These are phyloP conservation scores for Pythium aristosporum DNA, from an alignment of 352 stramenopile species.

Conservation along the genomic window DNA sequence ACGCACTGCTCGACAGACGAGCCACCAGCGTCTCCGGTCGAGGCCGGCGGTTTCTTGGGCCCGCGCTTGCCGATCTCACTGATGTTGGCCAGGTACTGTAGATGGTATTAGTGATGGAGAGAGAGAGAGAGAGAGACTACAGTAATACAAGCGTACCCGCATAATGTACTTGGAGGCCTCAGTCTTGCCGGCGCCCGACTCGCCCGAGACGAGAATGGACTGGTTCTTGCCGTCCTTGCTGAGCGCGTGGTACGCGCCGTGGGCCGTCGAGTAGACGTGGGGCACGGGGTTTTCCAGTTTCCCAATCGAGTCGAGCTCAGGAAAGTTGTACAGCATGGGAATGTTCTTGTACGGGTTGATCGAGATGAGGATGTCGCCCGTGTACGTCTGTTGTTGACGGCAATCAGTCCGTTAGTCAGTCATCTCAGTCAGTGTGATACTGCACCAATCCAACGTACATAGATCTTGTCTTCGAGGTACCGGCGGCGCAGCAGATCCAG, in stretches of 20 bases:
- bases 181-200: conserved; percentile 87
- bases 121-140: neutral
- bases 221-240: conserved; percentile 81
- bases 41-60: conserved; percentile 53
- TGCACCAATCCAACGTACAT: conserved; percentile 38
- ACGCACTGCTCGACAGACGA: conserved; percentile 90
- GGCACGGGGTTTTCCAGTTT: conserved; percentile 85
- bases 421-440: neutral
- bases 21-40: conserved; percentile 40
- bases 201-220: conserved; percentile 85
- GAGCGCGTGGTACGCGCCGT: conserved; percentile 81
- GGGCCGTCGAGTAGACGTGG: conserved; percentile 84
- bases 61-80: conserved; percentile 85
- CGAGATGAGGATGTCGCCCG: conserved; percentile 94
- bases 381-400: conserved; percentile 76
- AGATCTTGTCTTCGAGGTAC: conserved; percentile 92
- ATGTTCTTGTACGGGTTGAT: conserved; percentile 97
- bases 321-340: conserved; percentile 90
- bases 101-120: neutral
- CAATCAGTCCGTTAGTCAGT: too few species aligned
- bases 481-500: conserved; percentile 85
- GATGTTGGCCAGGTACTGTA: conserved; percentile 87
- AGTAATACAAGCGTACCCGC: conserved; percentile 65
- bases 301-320: conserved; percentile 83
- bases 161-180: conserved; percentile 92